phyloP scores from a whole-genome alignment of 306 rosid genomes.

The Urtica urens region DNA sequence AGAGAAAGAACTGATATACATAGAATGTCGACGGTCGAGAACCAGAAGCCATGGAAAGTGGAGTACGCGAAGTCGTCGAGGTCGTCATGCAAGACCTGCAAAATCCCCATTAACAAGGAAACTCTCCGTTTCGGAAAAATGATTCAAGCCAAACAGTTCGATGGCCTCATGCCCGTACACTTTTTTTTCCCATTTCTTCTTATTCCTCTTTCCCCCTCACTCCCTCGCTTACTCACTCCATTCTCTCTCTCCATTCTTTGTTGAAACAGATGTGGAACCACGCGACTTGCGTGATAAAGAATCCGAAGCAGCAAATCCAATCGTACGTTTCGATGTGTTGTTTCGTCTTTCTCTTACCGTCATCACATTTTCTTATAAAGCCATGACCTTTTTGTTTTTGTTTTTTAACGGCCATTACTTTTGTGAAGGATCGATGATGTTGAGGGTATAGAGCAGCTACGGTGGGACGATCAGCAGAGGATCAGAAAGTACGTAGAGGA shows the following conservation, averaged over 20 bases:
- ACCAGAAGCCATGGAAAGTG: conserved; percentile 71
- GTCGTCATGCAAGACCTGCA: conserved; percentile 87
- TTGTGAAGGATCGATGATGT: conserved; percentile 71
- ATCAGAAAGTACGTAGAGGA: conserved; percentile 62
- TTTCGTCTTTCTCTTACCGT: background rate
- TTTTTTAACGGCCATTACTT: conserved; percentile 17
- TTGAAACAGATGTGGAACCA: conserved; percentile 89
- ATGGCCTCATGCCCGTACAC: conserved; percentile 66
- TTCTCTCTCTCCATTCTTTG: background rate
- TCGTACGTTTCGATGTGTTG: conserved; percentile 50
- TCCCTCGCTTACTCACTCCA: background rate
- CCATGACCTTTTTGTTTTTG: background rate
- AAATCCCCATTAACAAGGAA: conserved; percentile 50
- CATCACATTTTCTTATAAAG: background rate
- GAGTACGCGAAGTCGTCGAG: conserved; percentile 89
- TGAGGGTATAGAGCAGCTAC: conserved; percentile 70
- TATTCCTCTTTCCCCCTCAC: background rate
- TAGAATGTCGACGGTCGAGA: conserved; percentile 55
- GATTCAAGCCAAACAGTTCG: conserved; percentile 86
- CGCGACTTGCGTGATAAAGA: conserved; percentile 64
- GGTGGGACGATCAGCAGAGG: conserved; percentile 95
- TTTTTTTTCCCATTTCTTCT: background rate
- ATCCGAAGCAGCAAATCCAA: conserved; percentile 81
- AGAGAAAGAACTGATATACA: background rate
- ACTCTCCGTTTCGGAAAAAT: conserved; percentile 81